These are phyloP conservation scores for Moesziomyces sp. DNA, from an alignment of 1,284 basidiomycete genomes.

Conservation along the genomic window DNA sequence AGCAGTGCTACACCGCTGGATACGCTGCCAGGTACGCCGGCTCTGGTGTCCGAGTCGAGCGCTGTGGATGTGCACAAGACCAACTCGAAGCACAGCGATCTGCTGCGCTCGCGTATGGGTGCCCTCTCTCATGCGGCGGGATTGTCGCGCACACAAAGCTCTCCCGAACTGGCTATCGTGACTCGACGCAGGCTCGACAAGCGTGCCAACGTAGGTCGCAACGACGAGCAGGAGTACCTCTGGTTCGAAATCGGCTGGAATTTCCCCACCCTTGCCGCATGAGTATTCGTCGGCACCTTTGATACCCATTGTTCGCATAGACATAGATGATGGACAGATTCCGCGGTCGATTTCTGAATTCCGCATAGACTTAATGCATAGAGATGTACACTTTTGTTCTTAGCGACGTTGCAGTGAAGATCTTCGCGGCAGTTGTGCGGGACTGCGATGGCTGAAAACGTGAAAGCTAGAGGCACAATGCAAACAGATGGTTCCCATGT, in stretches of 20 bases:
- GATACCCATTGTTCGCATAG: slow-evolving; percentile 1
- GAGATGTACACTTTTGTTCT: too few relatives aligned
- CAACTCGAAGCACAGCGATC: slow-evolving; percentile 17
- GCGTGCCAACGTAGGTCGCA: slow-evolving; percentile 26
- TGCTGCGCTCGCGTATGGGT: slow-evolving; percentile 31
- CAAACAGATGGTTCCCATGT: too few relatives aligned
- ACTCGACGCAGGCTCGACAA: slow-evolving; percentile 35
- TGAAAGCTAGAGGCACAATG: too few relatives aligned
- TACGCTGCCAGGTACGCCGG: slow-evolving; percentile 38
- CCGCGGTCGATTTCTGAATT: too few relatives aligned
- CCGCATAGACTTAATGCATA: not conserved
- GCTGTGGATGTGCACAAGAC: not conserved
- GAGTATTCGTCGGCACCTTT: not conserved
- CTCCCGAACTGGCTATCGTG: slow-evolving; percentile 19
- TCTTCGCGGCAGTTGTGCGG: too few relatives aligned
- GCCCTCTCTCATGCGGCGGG: slow-evolving; percentile 6
- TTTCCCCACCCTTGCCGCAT: not conserved
- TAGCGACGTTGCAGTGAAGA: too few relatives aligned
- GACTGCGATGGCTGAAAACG: too few relatives aligned
- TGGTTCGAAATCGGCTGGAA: slow-evolving; percentile 50
- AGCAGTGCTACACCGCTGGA: slow-evolving; percentile 24
- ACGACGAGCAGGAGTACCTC: slow-evolving; percentile 48
- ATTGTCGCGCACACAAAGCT: not conserved
- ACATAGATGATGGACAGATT: not conserved
- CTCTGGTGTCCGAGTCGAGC: not conserved